Conservation (phyloP, 768 basidiomycete genomes). For the Naematelia aurantialba region DNA sequence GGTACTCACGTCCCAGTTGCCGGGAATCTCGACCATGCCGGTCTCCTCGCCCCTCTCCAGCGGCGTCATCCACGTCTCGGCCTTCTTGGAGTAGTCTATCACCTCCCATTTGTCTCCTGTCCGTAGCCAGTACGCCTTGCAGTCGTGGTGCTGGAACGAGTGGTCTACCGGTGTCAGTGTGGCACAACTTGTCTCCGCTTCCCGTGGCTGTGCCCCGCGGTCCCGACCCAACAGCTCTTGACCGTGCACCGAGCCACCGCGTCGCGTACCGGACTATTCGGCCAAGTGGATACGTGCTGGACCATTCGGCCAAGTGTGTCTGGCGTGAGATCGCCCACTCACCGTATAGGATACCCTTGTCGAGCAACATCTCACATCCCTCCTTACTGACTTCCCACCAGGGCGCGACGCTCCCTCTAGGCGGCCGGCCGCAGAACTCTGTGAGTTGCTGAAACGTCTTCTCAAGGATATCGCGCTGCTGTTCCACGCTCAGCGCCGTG, state of each 20-base stretch:
- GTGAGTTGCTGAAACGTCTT: slow-evolving; percentile 65
- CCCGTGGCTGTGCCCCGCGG: neutral
- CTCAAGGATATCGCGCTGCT: slow-evolving; percentile 69
- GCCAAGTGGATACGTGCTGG: too few relatives aligned
- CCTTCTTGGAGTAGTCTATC: slow-evolving; percentile 63
- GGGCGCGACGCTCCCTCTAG: slow-evolving; percentile 58
- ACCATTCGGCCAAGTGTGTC: too few relatives aligned
- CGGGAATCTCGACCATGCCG: slow-evolving; percentile 63
- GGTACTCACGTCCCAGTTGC: slow-evolving; percentile 59
- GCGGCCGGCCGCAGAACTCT: slow-evolving; percentile 57
- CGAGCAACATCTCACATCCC: slow-evolving; percentile 62
- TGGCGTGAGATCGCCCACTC: too few relatives aligned
- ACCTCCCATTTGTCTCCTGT: slow-evolving; percentile 70
- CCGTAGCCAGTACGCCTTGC: slow-evolving; percentile 65
- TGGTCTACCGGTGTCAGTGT: slow-evolving; percentile 52
- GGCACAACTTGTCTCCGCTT: neutral
- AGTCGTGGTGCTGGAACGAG: slow-evolving; percentile 60
- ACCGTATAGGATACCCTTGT: slow-evolving; percentile 74
- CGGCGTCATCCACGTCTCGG: slow-evolving; percentile 71
- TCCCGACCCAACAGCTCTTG: neutral
- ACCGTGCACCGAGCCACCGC: too few relatives aligned
- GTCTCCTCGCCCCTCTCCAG: slow-evolving; percentile 63
- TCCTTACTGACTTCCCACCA: slow-evolving; percentile 78
- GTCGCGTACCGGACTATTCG: too few relatives aligned
- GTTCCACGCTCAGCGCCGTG: slow-evolving; percentile 59